Evolutionary conservation across 495 filamentous ascomycete genomes (phyloP).

Genomic region (Penicillium desertorum): DNA sequence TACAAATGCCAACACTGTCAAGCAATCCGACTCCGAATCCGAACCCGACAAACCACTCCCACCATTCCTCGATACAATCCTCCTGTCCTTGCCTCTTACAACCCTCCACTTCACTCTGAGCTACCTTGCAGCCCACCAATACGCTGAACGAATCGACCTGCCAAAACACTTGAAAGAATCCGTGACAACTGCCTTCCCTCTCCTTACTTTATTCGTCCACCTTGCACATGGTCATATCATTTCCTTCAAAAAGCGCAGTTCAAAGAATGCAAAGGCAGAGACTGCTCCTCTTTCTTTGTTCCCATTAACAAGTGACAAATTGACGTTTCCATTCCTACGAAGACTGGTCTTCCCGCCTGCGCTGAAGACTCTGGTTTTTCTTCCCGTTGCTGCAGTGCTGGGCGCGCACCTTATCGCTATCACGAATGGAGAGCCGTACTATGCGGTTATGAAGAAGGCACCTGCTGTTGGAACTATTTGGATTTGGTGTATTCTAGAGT

Average conservation of each 20-base stretch:
- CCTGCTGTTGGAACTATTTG: constrained; percentile 87
- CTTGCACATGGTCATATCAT: constrained; percentile 49
- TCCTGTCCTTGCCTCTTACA: constrained; percentile 63
- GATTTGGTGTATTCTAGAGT: constrained; percentile 91
- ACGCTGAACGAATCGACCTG: constrained; percentile 67
- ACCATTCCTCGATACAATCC: constrained; percentile 48
- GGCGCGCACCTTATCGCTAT: constrained; percentile 80
- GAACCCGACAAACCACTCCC: constrained; percentile 31
- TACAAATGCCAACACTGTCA: no score
- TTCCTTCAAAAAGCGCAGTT: constrained; percentile 22
- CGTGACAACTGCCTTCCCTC: constrained; percentile 37
- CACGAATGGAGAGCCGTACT: constrained; percentile 75
- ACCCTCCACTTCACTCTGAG: constrained; percentile 87
- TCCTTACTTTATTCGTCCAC: constrained; percentile 46
- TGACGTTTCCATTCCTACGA: constrained; percentile 33
- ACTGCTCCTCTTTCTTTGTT: constrained; percentile 27
- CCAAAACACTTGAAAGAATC: constrained; percentile 51
- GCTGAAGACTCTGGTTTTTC: constrained; percentile 35
- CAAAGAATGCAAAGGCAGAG: constrained; percentile 11
- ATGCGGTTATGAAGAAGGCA: constrained; percentile 87
- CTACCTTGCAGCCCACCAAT: constrained; percentile 89
- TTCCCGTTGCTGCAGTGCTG: constrained; percentile 57
- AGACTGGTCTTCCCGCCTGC: constrained; percentile 39
- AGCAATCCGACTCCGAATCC: constrained; percentile 9
- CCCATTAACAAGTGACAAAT: constrained; percentile 33